Evolutionary conservation across 2,329 filamentous ascomycete genomes (phyloP), one percentile per base, ranked within the genome.

Genomic region (Aspergillus fumigatus): DNA sequence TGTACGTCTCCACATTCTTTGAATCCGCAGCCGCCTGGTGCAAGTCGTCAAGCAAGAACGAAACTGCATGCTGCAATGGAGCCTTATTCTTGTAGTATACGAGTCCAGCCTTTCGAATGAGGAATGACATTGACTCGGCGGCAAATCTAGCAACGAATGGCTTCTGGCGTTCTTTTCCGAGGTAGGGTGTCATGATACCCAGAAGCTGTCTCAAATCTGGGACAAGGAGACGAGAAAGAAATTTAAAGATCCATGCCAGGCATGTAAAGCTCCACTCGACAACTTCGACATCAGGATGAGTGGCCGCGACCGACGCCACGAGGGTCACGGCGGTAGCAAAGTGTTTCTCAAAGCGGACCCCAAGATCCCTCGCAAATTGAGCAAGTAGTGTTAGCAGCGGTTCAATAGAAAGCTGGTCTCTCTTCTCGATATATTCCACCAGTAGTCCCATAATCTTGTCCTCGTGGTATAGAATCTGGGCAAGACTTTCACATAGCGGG

Each of bases 181-280:
- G 83, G 52, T 97, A 82, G 3, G 92, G 88, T 0, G 89, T 84
- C 78, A 99, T 85, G 52, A 94, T 84, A 67, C 90, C 84, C 70
- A 91, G 92, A 1, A 95, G 87, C 49, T 93, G 91, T 59, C 89
- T 82, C 60, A 99, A 76, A 69, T 99, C 90, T 3, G 91, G 88
- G 0, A 94, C 89, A 23, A 99, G 76, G 0, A 97, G 82, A 61
- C 90, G 87, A 2, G 92, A 95, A 4, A 99, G 83, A 69, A 97
- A 97, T 71, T 99, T 99, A 83, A 99, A 97, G 43, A 97, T 80
- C 80, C 95, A 99, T 48, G 94, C 92, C 55, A 99, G 80, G 65
- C 90, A 92, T 11, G 88, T 91, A 75, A 99, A 99, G 51, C 90
- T 93, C 92, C 93, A 97, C 76, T 99, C 94, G 51, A 97, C 90